Evolutionary conservation across 2,329 filamentous ascomycete species (phyloP).

Genomic region (Lomentospora prolificans): DNA sequence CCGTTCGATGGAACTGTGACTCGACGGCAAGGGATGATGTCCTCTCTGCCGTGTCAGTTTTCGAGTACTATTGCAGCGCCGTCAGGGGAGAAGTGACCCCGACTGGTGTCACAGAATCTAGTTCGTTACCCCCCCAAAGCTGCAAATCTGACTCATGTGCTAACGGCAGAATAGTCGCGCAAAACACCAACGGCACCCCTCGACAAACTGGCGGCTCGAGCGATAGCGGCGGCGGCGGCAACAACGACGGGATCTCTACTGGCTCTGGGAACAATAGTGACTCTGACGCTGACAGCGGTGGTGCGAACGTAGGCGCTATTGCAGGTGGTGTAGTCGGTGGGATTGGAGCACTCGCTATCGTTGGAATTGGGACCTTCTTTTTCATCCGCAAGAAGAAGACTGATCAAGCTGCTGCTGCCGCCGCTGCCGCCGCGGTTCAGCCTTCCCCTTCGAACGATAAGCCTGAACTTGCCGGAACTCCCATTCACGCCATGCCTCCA

Average conservation of each 20-base stretch:
- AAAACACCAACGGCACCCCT: slow-evolving; percentile 13
- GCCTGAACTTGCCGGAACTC: slow-evolving; percentile 20
- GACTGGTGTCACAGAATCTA: slow-evolving; percentile 28
- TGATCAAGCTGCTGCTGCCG: slow-evolving; percentile 10
- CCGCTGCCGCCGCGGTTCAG: slow-evolving; percentile 8
- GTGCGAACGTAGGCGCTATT: slow-evolving; percentile 23
- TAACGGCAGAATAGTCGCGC: slow-evolving; percentile 14
- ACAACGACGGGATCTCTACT: slow-evolving; percentile 4
- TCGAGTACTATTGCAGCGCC: slow-evolving; percentile 39
- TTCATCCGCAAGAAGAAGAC: slow-evolving; percentile 22
- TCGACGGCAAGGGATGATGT: slow-evolving; percentile 33
- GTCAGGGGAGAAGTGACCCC: slow-evolving; percentile 30
- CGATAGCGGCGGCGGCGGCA: no score
- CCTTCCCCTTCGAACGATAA: slow-evolving; percentile 18
- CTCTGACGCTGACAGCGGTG: slow-evolving; percentile 9
- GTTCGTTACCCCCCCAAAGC: slow-evolving; percentile 14
- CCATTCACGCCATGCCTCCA: slow-evolving; percentile 14
- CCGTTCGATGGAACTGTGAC: slow-evolving; percentile 33
- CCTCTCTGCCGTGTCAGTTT: slow-evolving; percentile 34
- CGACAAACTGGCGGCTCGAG: neutral
- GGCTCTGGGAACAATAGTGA: neutral
- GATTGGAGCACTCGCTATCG: slow-evolving; percentile 17
- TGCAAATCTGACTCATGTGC: slow-evolving; percentile 9
- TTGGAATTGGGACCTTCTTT: slow-evolving; percentile 24
- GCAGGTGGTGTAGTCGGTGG: slow-evolving; percentile 20